Evolutionary conservation across 129 eudicot genomes (phyloP).

Genomic region (Helichrysum umbraculigerum): DNA sequence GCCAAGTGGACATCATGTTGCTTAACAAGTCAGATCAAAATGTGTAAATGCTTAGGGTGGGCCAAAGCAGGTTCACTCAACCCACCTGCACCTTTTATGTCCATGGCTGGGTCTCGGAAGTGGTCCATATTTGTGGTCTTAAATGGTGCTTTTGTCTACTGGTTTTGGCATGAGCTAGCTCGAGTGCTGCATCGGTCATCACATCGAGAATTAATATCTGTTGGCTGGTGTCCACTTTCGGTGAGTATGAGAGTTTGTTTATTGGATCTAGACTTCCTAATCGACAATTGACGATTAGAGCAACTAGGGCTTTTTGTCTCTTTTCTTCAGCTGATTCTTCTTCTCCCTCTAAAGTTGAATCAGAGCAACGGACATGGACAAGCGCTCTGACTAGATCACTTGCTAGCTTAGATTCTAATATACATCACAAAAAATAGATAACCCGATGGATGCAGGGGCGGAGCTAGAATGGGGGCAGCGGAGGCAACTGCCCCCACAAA

Average conservation of each 20-base stretch:
- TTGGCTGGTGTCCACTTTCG: conserved; percentile 84
- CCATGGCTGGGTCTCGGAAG: conserved; percentile 80
- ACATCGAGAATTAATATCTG: conserved; percentile 82
- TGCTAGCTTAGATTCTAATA: conserved; percentile 36
- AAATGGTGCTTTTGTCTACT: conserved; percentile 38
- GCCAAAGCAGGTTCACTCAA: too few relatives aligned
- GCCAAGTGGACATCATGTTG: too few relatives aligned
- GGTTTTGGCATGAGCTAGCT: conserved; percentile 62
- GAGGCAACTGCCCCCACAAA: too few relatives aligned
- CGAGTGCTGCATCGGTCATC: conserved; percentile 87
- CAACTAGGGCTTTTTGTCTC: conserved; percentile 74
- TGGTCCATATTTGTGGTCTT: conserved; percentile 54
- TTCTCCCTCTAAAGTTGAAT: conserved; percentile 72
- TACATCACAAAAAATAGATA: neutral
- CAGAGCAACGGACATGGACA: conserved; percentile 85
- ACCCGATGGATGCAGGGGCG: too few relatives aligned
- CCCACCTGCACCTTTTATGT: too few relatives aligned
- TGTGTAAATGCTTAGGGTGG: too few relatives aligned
- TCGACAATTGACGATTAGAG: conserved; percentile 67
- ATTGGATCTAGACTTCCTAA: conserved; percentile 65
- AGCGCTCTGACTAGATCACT: conserved; percentile 74
- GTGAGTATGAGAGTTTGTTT: conserved; percentile 72
- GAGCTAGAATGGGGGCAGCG: too few relatives aligned
- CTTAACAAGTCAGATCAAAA: too few relatives aligned
- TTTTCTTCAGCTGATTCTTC: conserved; percentile 94